Evolutionary conservation across 257 asterid species (phyloP), one percentile per base, ranked within the genome.

Genomic region (Fraxinus pennsylvanica): DNA sequence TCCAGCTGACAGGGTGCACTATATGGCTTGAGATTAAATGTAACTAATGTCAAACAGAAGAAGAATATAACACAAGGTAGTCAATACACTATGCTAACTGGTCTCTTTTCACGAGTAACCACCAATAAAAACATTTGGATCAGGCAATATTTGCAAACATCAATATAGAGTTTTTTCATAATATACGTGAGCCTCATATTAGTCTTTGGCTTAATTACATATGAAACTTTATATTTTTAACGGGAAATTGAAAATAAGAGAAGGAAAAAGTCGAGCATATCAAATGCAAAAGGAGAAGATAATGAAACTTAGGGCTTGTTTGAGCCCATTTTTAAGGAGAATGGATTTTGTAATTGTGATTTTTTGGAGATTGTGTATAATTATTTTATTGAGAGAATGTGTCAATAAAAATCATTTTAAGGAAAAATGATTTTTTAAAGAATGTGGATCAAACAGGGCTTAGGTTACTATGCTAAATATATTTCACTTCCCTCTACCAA

Each of bases 1-100:
- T 45, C 77, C 57, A 81, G 27, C 82, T 45, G 72, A 30, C 50
- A 79, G 27, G 68, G 33, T 71, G 50, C 67, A 36, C 9, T 57
- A 57, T 30, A 29, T 75, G 30, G 73, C 15, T 78, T 35, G 61
- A 39, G 52, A 45, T 43, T 43, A 43, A 12, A 43, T 43, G 52
- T 47, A 47, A 47, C 57, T 47, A 15, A 47, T 47, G 57, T 47
- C 59, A 47, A 47, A 47, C 21, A 47, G 59, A 47, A 14, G 7
- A 47, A 47, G 59, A 14, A 47, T 47, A 47, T 15, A 47, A 47
- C 59, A 47, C 59, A 47, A 47, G 21, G 59, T 47, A 47, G 59
- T 15, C 59, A 47, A 15, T 47, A 15, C 21, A n/a, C 35, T n/a
- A 38, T 4, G 57, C 27, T 47, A 47, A 14, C 59, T 47, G 66